Evolutionary conservation across 345 rosid species (phyloP).

Genomic region (Lepidium didymum): DNA sequence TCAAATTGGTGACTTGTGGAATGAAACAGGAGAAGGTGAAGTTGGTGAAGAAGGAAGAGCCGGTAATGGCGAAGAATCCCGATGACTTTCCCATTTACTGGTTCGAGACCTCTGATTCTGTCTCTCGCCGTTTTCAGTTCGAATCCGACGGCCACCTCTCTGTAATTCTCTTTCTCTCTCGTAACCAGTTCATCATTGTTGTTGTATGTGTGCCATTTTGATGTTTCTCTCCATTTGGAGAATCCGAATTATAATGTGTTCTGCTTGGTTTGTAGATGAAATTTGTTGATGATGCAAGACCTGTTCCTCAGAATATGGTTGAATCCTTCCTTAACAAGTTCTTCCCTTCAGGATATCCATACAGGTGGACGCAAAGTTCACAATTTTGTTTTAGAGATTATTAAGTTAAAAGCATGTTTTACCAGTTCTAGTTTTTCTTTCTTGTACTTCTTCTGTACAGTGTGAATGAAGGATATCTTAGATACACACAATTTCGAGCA

Average conservation of each 20-base stretch:
- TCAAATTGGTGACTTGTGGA: background rate
- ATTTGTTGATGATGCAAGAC: conserved; percentile 67
- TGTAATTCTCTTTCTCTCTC: conserved; percentile 26
- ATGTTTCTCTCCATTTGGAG: background rate
- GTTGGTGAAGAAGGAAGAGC: conserved; percentile 35
- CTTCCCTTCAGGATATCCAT: conserved; percentile 91
- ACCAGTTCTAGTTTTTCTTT: background rate
- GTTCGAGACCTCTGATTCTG: conserved; percentile 70
- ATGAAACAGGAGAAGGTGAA: conserved; percentile 37
- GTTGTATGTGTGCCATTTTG: background rate
- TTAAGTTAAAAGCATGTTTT: background rate
- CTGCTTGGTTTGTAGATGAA: conserved; percentile 36
- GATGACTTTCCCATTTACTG: conserved; percentile 45
- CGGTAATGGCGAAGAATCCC: conserved; percentile 3
- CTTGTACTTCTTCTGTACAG: conserved; percentile 26
- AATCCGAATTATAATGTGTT: background rate
- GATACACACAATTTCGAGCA: conserved; percentile 86
- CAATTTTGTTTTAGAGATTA: background rate
- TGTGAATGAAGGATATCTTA: conserved; percentile 91
- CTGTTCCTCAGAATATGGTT: conserved; percentile 43
- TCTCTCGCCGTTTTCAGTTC: conserved; percentile 62
- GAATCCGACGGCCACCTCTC: conserved; percentile 68
- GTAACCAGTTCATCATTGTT: no score
- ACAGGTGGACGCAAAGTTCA: conserved; percentile 42
- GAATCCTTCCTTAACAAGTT: conserved; percentile 80